A percentile compares a stretch with the other conserved stretches of the same genome.
Conservation (phyloP, 2,329 filamentous ascomycete species). For the Cladosporium sp. region DNA sequence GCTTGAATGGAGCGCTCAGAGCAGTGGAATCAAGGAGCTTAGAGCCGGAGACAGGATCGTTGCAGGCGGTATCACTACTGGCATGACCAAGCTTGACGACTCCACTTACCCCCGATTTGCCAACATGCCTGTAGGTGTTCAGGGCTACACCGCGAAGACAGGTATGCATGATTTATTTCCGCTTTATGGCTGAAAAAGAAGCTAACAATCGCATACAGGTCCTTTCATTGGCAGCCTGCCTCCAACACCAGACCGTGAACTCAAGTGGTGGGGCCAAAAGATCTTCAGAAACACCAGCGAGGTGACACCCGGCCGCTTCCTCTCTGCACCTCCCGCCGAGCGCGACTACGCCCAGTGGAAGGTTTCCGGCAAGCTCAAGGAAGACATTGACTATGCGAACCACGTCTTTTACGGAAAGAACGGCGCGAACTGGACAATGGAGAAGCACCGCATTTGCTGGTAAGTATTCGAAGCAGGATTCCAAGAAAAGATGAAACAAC, state of each 20-base stretch:
- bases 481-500: background rate
- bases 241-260: slow-evolving; percentile 39
- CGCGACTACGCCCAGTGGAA: slow-evolving; percentile 59
- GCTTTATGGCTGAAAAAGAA: background rate
- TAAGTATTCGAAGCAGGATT: slow-evolving; percentile 33
- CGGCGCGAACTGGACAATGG: slow-evolving; percentile 51
- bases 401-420: slow-evolving; percentile 55
- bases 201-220: slow-evolving; percentile 31
- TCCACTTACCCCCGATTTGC: slow-evolving; percentile 33
- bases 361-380: slow-evolving; percentile 49
- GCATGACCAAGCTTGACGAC: slow-evolving; percentile 42
- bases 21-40: slow-evolving; percentile 40
- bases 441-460: slow-evolving; percentile 62
- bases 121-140: slow-evolving; percentile 40
- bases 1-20: slow-evolving; percentile 44
- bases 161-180: background rate
- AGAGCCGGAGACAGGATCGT: slow-evolving; percentile 50
- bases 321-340: slow-evolving; percentile 52
- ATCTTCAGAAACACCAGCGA: slow-evolving; percentile 54
- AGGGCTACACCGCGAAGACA: slow-evolving; percentile 36
- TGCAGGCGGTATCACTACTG: slow-evolving; percentile 50
- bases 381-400: slow-evolving; percentile 53
- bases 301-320: slow-evolving; percentile 45
- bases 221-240: slow-evolving; percentile 55
- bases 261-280: slow-evolving; percentile 58